Base-by-base conservation (phyloP, 768 basidiomycete genomes). In the Tricholoma matsutake region DNA sequence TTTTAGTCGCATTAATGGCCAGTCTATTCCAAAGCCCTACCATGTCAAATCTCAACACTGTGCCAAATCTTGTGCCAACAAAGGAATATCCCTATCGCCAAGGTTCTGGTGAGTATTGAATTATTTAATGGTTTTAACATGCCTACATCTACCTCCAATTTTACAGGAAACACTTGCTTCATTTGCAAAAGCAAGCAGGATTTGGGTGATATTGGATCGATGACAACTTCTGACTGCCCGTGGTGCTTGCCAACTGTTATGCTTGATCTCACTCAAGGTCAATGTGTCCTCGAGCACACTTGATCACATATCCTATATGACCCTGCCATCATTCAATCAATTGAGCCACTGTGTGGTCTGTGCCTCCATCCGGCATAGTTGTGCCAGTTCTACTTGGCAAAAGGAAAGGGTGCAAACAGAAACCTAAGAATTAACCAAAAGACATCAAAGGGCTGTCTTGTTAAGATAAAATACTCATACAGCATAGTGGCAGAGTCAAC, bases 161-260 rank as follows among this genome's bases (percentile, higher is more conserved):
- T 35, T n/a, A 31, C 43, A 69, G 69, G 65, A 13, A 51, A 56
- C 4, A 63, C 68, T 13, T 70, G 69, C 52, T 72, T 72, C 53
- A n/a, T 68, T 32, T 70, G 65, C 57, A 60, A 65, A 6, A 51
- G 35, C 8, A 34, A 65, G 41, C 58, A 54, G n/a, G 47, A 63
- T 52, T 49, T 67, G 10, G 61, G 29, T 9, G 41, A 63, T 13
- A 18, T 66, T 7, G 54, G 59, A 2, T 45, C 14, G 3, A 35
- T 45, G 25, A 57, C 54, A n/a, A 59, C 57, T 4, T 39, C 54
- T 0, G 61, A 61, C n/a, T 69, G 70, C 56, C 52, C 52, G 6
- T 11, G 10, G 34, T 54, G 52, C 14, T 54, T 14, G 11, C 52
- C 34, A 35, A 54, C 52, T 41, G 18, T 41, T 4, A 58, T 18